Evolutionary conservation across 2,329 filamentous ascomycete genomes (phyloP), one percentile per base, ranked within the genome.

Genomic region (Aspergillus versicolor): DNA sequence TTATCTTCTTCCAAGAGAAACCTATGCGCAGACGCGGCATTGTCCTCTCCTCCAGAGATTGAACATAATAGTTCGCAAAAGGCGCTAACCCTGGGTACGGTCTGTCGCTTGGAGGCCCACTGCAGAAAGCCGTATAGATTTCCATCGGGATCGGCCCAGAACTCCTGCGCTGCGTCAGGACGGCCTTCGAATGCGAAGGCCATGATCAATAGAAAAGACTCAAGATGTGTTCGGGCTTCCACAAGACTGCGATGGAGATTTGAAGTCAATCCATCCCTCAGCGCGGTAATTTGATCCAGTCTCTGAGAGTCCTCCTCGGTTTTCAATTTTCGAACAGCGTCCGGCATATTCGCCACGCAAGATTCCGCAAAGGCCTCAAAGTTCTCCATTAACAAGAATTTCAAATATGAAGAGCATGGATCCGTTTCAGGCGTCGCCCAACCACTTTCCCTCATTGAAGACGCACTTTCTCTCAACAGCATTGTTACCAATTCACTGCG

Each of bases 41-140:
- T 94, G 52, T 90, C 85, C 53, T 91, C 85, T 52, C 91, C 91
- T 51, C 88, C 87, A 0, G 94, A 91, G 47, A 99, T 88, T 1
- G 92, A 89, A 68, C 92, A 90, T 15, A 99, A 80, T 87, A 99
- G 93, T 70, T 97, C 93, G 73, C 94, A 99, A 66, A 97, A 99
- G 12, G 93, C 92, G 60, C 91, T 94, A 58, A 96, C 92, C 22
- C 96, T 83, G n/a, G 94, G 94, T 0, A 95, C 97, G 0, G 95
- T 96, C 59, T 96, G 92, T 66, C 94, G 84, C 65, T 91, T 88
- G 3, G 94, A 96, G n/a, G 92, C 90, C 94, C 94, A 99, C 62
- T 96, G 90, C 71, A 99, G 82, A 70, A 99, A 99, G 0, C 94
- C 94, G 61, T 92, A 90, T 32, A 99, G 79, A 65, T 97, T 96